These are phyloP conservation scores for Tricladium varicosporioides DNA, from an alignment of 2,329 filamentous ascomycete genomes.

Conservation along the genomic window DNA sequence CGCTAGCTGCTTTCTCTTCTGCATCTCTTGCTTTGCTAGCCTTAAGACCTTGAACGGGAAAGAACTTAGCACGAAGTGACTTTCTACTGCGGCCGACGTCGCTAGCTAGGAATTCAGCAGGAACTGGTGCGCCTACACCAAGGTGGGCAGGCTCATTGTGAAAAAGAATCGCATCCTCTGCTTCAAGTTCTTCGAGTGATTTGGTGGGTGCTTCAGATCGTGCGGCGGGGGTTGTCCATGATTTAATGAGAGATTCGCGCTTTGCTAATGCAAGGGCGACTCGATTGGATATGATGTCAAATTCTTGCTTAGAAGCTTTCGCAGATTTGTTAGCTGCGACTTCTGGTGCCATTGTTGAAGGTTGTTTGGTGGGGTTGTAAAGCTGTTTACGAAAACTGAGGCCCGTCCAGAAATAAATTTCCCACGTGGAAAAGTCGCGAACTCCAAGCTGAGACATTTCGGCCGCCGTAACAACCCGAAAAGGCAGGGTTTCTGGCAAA, in stretches of 20 bases:
- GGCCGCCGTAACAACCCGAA: constrained; percentile 24
- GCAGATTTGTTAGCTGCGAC: constrained; percentile 19
- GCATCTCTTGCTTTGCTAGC: constrained; percentile 34
- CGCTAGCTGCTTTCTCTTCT: constrained; percentile 33
- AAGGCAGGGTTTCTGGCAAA: constrained; percentile 15
- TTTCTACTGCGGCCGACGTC: constrained; percentile 32
- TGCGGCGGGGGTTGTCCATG: constrained; percentile 30
- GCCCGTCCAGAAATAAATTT: not conserved
- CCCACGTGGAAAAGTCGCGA: not conserved
- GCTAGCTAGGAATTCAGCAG: constrained; percentile 30
- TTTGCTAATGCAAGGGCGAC: constrained; percentile 33
- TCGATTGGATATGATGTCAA: constrained; percentile 32
- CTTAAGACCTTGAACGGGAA: constrained; percentile 30
- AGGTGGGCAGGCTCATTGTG: constrained; percentile 29
- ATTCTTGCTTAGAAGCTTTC: constrained; percentile 28
- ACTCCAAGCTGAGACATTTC: constrained; percentile 19
- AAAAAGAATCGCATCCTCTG: constrained; percentile 33
- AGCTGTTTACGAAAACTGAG: not conserved
- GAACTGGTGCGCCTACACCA: constrained; percentile 33
- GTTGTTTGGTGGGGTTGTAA: not conserved
- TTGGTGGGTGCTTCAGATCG: constrained; percentile 20
- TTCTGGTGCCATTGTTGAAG: constrained; percentile 20
- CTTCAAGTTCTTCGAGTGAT: constrained; percentile 34
- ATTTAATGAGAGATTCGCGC: constrained; percentile 32
- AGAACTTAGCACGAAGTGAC: constrained; percentile 32